These are phyloP conservation scores for Leersia perrieri DNA, from an alignment of 176 grass and related monocot species.

Conservation along the genomic window DNA sequence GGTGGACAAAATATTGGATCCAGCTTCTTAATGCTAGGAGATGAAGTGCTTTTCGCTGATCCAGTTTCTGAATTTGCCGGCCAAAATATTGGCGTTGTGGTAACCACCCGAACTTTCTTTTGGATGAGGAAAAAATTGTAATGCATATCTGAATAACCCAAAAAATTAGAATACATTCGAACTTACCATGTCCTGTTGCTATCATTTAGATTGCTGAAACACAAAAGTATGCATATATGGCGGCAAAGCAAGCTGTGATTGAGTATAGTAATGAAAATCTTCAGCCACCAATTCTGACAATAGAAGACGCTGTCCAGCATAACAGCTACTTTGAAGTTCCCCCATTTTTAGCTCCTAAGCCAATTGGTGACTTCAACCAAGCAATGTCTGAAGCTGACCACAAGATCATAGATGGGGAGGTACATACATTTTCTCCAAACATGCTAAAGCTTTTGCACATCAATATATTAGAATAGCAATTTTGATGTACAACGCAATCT, in stretches of 20 bases:
- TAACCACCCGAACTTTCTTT: conserved; percentile 22
- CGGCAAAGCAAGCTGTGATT: conserved; percentile 61
- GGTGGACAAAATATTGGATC: conserved; percentile 62
- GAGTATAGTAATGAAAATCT: conserved; percentile 67
- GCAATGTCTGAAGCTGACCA: conserved; percentile 92
- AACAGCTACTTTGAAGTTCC: conserved; percentile 55
- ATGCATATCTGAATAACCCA: too few relatives aligned
- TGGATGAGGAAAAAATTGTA: neutral
- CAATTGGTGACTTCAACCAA: conserved; percentile 62
- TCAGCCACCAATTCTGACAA: conserved; percentile 68
- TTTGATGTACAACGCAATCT: neutral
- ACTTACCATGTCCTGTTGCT: neutral
- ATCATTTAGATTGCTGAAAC: conserved; percentile 67
- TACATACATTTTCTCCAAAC: conserved; percentile 8
- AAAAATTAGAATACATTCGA: neutral
- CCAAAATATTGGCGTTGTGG: conserved; percentile 77
- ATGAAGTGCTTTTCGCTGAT: conserved; percentile 64
- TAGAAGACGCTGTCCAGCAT: conserved; percentile 66
- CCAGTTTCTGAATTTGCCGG: conserved; percentile 65
- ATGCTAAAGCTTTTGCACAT: neutral
- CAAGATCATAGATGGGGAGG: conserved; percentile 73
- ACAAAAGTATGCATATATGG: conserved; percentile 81
- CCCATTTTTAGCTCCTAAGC: conserved; percentile 45
- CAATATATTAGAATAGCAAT: neutral
- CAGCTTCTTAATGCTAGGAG: conserved; percentile 24